Evolutionary conservation across 164 flowering plant genomes (phyloP).

Genomic region (Dillenia turbinata): DNA sequence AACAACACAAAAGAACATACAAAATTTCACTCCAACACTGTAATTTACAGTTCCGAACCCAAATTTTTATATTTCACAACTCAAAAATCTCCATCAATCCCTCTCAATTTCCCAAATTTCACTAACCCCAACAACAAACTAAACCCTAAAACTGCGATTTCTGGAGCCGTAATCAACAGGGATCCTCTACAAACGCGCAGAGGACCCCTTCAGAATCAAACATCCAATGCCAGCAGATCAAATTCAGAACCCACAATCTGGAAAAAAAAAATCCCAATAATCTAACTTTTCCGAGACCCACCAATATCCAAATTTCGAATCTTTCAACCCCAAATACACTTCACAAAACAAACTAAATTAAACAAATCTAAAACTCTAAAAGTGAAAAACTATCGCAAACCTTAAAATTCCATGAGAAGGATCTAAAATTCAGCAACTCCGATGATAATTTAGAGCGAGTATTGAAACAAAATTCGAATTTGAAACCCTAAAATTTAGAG

Average conservation of each 20-base stretch:
- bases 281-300: too few species aligned
- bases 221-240: constrained; percentile 32
- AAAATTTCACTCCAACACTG: neutral
- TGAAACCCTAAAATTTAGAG: too few species aligned
- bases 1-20: neutral
- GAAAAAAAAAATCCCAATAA: too few species aligned
- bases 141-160: neutral
- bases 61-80: neutral
- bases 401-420: too few species aligned
- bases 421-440: too few species aligned
- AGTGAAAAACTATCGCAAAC: too few species aligned
- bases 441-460: too few species aligned
- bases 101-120: constrained; percentile 7
- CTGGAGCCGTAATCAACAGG: constrained; percentile 22
- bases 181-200: constrained; percentile 54
- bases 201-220: constrained; percentile 45
- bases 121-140: neutral
- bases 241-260: constrained; percentile 10
- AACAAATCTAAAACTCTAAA: too few species aligned
- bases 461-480: too few species aligned
- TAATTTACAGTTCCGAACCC: neutral
- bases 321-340: too few species aligned
- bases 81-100: neutral
- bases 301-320: too few species aligned
- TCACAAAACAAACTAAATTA: too few species aligned